Base-by-base conservation (phyloP, 495 filamentous ascomycete genomes). In the Hypoxylon crocopeplum region DNA sequence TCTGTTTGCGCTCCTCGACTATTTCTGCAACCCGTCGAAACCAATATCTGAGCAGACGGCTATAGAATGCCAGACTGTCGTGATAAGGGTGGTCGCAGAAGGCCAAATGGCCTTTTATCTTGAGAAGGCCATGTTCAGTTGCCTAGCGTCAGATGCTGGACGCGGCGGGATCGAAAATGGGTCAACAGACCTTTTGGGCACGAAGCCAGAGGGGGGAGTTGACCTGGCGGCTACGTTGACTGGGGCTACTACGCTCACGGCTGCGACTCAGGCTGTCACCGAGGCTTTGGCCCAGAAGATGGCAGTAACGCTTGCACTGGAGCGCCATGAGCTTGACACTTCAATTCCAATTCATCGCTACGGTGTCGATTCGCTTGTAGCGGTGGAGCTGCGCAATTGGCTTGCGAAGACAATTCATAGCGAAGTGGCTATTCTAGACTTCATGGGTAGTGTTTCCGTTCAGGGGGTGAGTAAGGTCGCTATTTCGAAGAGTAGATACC, bases 51-150 rank as follows among this genome's bases (percentile, higher is more conserved):
- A 37, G 34, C 34, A 16, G n/a, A 33, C 34, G 34, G 34, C 12
- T 16, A 37, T 37, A 37, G 34, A 37, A 37, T 37, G 34, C 34
- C 34, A 37, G 34, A 37, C 34, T 37, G n/a, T 37, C 3, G 34
- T 37, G n/a, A 16, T 37, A 37, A 37, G 34, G 34, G n/a, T 37
- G 4, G 34, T 37, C 34, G 34, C 34, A 15, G 34, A 37, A 15
- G 34, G 34, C 34, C 34, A 37, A 7, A 37, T 37, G 34, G 34
- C 34, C 7, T 37, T 37, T 37, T 37, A 37, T 37, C 34, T 37
- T 17, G 34, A 37, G 34, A 37, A 37, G 15, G 12, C 13, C 7
- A 37, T 37, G 30, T 37, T 37, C 34, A 37, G 34, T 15, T 15
- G 12, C 15, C 7, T 37, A 15, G 34, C 34, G 7, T 37, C 34